A percentile compares a stretch with the other conserved stretches of the same genome.
phyloP scores from a whole-genome alignment of 495 filamentous ascomycete species.

The Copromyces sp. region DNA sequence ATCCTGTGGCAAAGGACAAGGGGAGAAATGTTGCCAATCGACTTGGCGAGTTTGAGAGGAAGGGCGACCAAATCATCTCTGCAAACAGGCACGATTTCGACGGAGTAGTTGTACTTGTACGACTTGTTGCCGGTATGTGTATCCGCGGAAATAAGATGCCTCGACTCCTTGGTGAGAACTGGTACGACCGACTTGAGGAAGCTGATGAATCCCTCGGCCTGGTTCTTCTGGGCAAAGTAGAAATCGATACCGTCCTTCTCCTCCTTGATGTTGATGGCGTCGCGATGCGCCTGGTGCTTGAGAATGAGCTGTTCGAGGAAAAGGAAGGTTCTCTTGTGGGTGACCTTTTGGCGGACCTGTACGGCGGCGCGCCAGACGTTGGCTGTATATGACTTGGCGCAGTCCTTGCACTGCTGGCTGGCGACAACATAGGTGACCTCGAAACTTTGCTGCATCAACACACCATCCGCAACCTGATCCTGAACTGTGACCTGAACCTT shows the following conservation, averaged over 20 bases:
- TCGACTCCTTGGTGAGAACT: constrained; percentile 68
- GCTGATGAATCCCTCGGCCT: constrained; percentile 85
- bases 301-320: constrained; percentile 95
- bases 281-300: constrained; percentile 82
- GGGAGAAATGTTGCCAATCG: constrained; percentile 70
- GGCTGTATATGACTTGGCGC: constrained; percentile 86
- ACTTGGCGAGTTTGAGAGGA: constrained; percentile 78
- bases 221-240: constrained; percentile 78
- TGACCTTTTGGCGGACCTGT: constrained; percentile 92
- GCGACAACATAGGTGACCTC: constrained; percentile 87
- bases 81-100: constrained; percentile 84
- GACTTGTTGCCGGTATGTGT: constrained; percentile 79
- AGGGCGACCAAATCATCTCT: constrained; percentile 92
- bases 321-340: constrained; percentile 93
- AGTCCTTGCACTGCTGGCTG: constrained; percentile 84
- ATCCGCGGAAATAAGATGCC: constrained; percentile 88
- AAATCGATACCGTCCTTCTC: constrained; percentile 91
- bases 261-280: constrained; percentile 95
- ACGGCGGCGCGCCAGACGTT: constrained; percentile 55
- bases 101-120: constrained; percentile 86
- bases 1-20: constrained; percentile 68
- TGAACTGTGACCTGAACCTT: constrained; percentile 92
- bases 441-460: constrained; percentile 88
- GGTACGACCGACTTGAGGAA: constrained; percentile 79
- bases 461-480: constrained; percentile 52